Evolutionary conservation across 2,329 filamentous ascomycete genomes (phyloP), one percentile per base, ranked within the genome.

Genomic region (Nigrospora osmanthi): DNA sequence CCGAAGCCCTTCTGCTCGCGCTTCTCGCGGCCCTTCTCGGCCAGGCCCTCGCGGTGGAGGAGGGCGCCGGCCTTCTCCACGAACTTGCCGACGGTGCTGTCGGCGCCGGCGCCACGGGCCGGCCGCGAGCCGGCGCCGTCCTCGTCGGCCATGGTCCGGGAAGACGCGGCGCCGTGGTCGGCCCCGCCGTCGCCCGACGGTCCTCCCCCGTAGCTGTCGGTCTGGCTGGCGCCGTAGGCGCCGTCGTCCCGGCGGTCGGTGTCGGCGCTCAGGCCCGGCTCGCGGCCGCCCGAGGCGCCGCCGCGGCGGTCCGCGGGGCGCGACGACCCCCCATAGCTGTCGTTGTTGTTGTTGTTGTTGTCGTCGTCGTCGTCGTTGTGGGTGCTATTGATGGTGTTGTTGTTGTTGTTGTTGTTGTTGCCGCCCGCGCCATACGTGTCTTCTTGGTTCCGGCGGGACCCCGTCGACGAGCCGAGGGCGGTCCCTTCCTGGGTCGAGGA

Each of bases 1-100:
- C 42, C 34, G 28, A 30, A 45, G 11, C 61, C 63, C 35, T 60
- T 59, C 14, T 56, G 62, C 48, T 70, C 69, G 42, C 76, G 68
- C 70, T 73, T 78, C 54, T 61, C 64, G 9, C 61, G 59, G 4
- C 77, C 78, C 61, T 72, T 75, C 52, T 70, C 60, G 44, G 64
- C 65, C 12, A 80, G 46, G 37, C 61, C 64, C 14, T 71, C 64
- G 52, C 67, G 77, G 44, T 71, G 61, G 49, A 82, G 52, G 41
- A 73, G 53, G 12, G 62, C 58, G 10, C 77, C 76, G 6, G 70
- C 72, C 67, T 79, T 81, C 63, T 83, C 75, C 59, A 81, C 64
- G 19, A 81, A 46, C 62, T 77, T 80, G 39, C 78, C 78, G 17
- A 77, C 43, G 14, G 69, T 70, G 42, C 51, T 53, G 19, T 51